phyloP scores from a whole-genome alignment of 257 asterid species.

The Pogostemon cablin region DNA sequence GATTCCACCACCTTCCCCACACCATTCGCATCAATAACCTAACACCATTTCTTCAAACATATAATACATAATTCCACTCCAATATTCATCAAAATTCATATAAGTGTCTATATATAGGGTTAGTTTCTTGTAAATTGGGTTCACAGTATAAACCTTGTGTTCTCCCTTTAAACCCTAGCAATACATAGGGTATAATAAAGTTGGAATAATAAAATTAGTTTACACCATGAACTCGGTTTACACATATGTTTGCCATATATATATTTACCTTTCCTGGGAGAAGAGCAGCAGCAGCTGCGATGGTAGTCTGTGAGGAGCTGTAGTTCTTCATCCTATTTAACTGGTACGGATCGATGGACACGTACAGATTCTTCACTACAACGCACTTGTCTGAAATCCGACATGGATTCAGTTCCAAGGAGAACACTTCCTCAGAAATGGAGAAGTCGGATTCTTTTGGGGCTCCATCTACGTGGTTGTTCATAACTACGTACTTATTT shows the following conservation, averaged over 20 bases:
- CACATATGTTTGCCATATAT: not conserved
- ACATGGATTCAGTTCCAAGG: not conserved
- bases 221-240: too few species aligned
- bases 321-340: slow-evolving; percentile 47
- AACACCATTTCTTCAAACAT: not conserved
- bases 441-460: slow-evolving; percentile 18
- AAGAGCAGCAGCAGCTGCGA: slow-evolving; percentile 18
- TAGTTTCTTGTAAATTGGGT: too few species aligned
- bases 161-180: too few species aligned
- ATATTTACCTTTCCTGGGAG: slow-evolving; percentile 38
- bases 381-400: slow-evolving; percentile 31
- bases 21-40: slow-evolving; percentile 46
- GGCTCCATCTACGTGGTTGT: not conserved
- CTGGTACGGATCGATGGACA: slow-evolving; percentile 53
- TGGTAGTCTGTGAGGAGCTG: slow-evolving; percentile 33
- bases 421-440: slow-evolving; percentile 14
- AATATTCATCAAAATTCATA: too few species aligned
- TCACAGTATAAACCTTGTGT: too few species aligned
- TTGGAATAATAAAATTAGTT: too few species aligned
- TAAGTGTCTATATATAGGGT: too few species aligned
- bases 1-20: slow-evolving; percentile 54
- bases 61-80: not conserved
- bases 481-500: slow-evolving; percentile 10
- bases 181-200: too few species aligned
- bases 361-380: slow-evolving; percentile 40